Evolutionary conservation across 768 basidiomycete genomes (phyloP).

Genomic region (Pleurotus pulmonarius): DNA sequence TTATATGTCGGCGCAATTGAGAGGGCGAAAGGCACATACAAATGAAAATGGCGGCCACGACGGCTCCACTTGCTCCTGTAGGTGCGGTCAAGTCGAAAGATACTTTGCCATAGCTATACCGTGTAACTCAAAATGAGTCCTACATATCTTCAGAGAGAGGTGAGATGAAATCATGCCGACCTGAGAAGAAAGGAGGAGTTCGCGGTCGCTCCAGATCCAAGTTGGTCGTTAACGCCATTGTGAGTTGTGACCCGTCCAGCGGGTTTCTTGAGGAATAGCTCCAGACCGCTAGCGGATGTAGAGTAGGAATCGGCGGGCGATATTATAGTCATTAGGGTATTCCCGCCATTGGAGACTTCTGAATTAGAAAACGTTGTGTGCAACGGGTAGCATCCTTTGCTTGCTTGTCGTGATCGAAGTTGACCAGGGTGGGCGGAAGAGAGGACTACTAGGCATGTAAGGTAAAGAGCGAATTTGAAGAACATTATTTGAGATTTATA

Average conservation of each 20-base stretch:
- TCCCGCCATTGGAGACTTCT: slow-evolving; percentile 10
- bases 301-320: slow-evolving; percentile 26
- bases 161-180: background rate
- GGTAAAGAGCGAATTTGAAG: background rate
- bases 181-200: slow-evolving; percentile 33
- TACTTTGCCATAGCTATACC: slow-evolving; percentile 29
- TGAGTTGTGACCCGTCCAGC: slow-evolving; percentile 22
- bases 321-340: slow-evolving; percentile 22
- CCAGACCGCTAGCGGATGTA: slow-evolving; percentile 15
- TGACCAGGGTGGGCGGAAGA: background rate
- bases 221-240: slow-evolving; percentile 30
- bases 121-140: background rate
- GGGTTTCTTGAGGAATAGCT: slow-evolving; percentile 29
- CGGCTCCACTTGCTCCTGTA: slow-evolving; percentile 24
- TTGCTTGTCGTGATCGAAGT: background rate
- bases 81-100: slow-evolving; percentile 30
- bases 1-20: background rate
- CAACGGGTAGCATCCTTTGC: slow-evolving; percentile 21
- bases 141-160: background rate
- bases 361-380: slow-evolving; percentile 19
- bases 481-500: too few relatives aligned
- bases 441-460: background rate
- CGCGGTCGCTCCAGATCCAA: slow-evolving; percentile 32
- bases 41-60: slow-evolving; percentile 38
- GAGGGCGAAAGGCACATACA: slow-evolving; percentile 16